Evolutionary conservation across 2,329 filamentous ascomycete genomes (phyloP), one percentile per base, ranked within the genome.

Genomic region (Stachybotrys echinatus): DNA sequence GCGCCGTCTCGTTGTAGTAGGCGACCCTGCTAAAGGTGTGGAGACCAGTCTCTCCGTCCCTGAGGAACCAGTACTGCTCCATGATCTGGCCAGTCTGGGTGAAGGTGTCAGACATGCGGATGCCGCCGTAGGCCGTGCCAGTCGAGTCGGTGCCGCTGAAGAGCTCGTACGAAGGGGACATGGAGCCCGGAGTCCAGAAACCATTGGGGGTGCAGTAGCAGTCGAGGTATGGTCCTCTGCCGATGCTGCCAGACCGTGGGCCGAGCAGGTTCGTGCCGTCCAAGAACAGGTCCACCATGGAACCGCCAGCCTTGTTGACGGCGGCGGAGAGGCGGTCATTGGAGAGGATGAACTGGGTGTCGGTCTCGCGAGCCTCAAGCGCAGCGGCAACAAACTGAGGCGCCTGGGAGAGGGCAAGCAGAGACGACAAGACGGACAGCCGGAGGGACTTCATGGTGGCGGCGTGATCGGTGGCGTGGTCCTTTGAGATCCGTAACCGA

Each of bases 61-160:
- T 70, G 3, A 85, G 65, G 55, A 85, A 85, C 79, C 80, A 85
- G 61, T 84, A 85, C 58, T 85, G 81, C 57, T 85, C 75, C 17
- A 86, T 67, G 6, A 77, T 58, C 58, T 85, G 80, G 2, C 80
- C 80, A 0, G 81, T 84, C 1, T 72, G 67, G 0, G 73, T 69
- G 57, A 83, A 84, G 0, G 73, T 77, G 51, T 85, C 80, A 44
- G 75, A 77, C 73, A 85, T 77, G 40, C 77, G 70, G 27, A 84
- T 74, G 2, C 81, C 81, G 4, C 74, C 81, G 59, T 83, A 85
- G 6, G 71, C 60, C 0, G 72, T 76, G 1, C 75, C 74, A n/a
- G 69, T 68, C 42, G 66, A 69, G 57, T 75, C 74, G 56, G 67
- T 72, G 49, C 74, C 73, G 54, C 72, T 70, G 57, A 73, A 68